Percentiles rank a stretch among this genome's conserved stretches.
These are phyloP conservation scores for Penicillium sp. DNA, from an alignment of 2,329 filamentous ascomycete species.

Conservation along the genomic window DNA sequence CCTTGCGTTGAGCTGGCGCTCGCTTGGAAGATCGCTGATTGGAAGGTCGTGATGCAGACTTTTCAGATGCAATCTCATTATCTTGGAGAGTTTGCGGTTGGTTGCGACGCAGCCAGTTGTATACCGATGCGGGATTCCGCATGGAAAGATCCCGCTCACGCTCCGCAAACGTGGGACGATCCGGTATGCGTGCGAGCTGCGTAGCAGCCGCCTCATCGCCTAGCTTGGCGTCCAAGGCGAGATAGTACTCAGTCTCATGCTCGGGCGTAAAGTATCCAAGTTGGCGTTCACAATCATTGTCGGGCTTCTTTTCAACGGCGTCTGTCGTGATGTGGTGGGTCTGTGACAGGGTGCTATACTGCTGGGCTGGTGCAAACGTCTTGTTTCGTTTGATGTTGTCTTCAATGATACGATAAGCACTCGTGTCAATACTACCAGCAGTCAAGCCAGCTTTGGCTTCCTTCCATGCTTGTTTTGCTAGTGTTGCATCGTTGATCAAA, in stretches of 20 bases:
- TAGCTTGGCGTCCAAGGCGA: constrained; percentile 44
- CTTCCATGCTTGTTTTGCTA: constrained; percentile 38
- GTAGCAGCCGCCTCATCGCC: constrained; percentile 50
- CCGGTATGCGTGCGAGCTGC: constrained; percentile 48
- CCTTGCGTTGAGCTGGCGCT: constrained; percentile 40
- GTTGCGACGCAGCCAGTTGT: constrained; percentile 90
- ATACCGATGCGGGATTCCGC: constrained; percentile 84
- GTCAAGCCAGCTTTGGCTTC: constrained; percentile 42
- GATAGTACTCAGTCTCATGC: constrained; percentile 45
- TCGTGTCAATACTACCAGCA: constrained; percentile 36
- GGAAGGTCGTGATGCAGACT: constrained; percentile 41
- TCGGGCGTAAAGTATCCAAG: constrained; percentile 48
- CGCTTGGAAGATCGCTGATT: constrained; percentile 46
- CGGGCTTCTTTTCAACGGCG: constrained; percentile 16
- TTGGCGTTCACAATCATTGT: constrained; percentile 31
- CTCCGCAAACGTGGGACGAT: constrained; percentile 49
- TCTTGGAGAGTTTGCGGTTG: constrained; percentile 81
- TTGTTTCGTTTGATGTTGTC: constrained; percentile 39
- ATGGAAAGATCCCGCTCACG: constrained; percentile 58
- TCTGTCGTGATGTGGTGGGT: constrained; percentile 31
- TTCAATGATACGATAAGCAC: constrained; percentile 42
- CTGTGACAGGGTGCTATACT: constrained; percentile 35
- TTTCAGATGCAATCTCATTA: constrained; percentile 54
- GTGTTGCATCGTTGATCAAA: constrained; percentile 32
- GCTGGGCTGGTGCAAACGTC: constrained; percentile 39